phyloP scores from a whole-genome alignment of 75 land plant species.

The Cunninghamia lanceolata region DNA sequence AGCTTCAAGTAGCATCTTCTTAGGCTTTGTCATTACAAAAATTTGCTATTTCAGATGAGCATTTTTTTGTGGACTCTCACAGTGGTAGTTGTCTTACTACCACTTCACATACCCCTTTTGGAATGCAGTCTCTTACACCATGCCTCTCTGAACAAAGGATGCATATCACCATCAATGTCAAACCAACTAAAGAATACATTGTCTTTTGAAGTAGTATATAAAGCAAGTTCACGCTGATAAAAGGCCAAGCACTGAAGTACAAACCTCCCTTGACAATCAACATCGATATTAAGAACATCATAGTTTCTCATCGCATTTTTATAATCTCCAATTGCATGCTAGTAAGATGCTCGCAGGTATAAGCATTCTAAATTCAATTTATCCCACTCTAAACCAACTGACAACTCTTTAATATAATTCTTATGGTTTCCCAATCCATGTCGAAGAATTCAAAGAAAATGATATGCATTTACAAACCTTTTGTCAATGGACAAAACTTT shows the following conservation, averaged over 20 bases:
- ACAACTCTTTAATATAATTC: constrained; percentile 68
- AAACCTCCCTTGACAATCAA: constrained; percentile 78
- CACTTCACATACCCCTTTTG: constrained; percentile 65
- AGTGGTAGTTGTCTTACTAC: constrained; percentile 76
- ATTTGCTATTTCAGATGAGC: constrained; percentile 70
- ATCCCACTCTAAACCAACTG: constrained; percentile 61
- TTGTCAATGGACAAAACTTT: too few relatives aligned
- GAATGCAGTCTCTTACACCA: neutral
- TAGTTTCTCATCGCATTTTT: constrained; percentile 79
- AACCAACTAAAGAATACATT: constrained; percentile 63
- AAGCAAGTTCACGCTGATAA: constrained; percentile 89
- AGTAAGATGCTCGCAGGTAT: constrained; percentile 80
- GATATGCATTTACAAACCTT: too few relatives aligned
- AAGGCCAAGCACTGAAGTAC: constrained; percentile 83
- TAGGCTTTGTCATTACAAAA: constrained; percentile 57
- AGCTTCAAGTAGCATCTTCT: constrained; percentile 50
- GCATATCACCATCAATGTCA: constrained; percentile 83
- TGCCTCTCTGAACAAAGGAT: constrained; percentile 70
- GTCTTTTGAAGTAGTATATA: constrained; percentile 82
- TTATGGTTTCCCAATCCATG: constrained; percentile 20
- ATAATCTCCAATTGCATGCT: constrained; percentile 88
- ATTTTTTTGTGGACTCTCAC: constrained; percentile 57
- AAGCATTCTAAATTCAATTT: constrained; percentile 68
- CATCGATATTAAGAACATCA: constrained; percentile 74
- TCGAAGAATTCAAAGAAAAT: too few relatives aligned